Conservation (phyloP, 176 grass and related monocot species). For the Hordeum vulgare region DNA sequence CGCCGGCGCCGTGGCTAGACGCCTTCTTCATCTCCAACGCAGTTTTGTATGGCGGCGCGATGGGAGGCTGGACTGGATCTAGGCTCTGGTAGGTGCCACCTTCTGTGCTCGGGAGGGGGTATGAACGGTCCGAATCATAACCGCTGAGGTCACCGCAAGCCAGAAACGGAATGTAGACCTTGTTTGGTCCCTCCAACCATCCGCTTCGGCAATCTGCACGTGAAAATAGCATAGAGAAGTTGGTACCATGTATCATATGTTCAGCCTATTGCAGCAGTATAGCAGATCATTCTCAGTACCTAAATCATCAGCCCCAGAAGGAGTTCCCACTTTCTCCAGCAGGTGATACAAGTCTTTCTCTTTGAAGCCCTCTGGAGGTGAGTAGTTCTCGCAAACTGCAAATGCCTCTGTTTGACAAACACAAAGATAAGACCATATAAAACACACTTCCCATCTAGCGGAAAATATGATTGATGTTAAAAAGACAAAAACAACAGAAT, state of each 20-base stretch:
- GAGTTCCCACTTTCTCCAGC: conserved; percentile 88
- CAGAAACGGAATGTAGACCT: conserved; percentile 77
- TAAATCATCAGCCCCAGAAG: conserved; percentile 54
- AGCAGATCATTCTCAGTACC: not conserved
- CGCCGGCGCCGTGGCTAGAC: conserved; percentile 22
- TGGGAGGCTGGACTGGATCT: conserved; percentile 81
- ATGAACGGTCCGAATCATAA: conserved; percentile 79
- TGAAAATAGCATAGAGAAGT: not conserved
- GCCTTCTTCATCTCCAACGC: conserved; percentile 76
- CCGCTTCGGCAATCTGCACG: conserved; percentile 77
- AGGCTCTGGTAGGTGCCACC: conserved; percentile 49
- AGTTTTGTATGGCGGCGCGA: conserved; percentile 76
- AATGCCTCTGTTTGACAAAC: conserved; percentile 66
- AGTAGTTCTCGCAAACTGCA: conserved; percentile 88
- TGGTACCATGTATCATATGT: not conserved
- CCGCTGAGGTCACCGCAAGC: conserved; percentile 84
- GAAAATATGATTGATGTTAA: not conserved
- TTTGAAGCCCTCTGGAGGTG: conserved; percentile 75
- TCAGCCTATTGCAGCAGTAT: not conserved
- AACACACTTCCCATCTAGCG: not conserved
- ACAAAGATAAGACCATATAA: not conserved
- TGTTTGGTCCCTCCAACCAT: conserved; percentile 88
- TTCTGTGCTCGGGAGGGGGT: conserved; percentile 47
- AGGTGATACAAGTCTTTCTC: conserved; percentile 82
- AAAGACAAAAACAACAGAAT: not conserved